These are phyloP conservation scores for Fragaria iinumae DNA, from an alignment of 306 rosid genomes.

Conservation along the genomic window DNA sequence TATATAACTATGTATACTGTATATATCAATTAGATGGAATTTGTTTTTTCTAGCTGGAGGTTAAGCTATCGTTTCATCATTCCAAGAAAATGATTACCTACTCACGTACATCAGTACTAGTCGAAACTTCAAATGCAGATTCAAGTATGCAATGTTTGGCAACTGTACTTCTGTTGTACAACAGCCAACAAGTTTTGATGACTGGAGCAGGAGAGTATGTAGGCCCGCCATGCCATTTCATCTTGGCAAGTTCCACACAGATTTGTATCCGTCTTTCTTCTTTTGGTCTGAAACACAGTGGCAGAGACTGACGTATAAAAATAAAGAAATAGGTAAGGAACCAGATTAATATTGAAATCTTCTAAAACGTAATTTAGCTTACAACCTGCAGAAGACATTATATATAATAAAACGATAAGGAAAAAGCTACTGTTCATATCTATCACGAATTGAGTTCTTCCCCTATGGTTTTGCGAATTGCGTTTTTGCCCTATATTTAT, in stretches of 20 bases:
- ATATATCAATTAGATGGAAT: not conserved
- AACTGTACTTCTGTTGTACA: not conserved
- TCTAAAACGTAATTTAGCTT: not conserved
- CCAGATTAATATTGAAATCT: not conserved
- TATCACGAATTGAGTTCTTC: no score
- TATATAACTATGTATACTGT: no score
- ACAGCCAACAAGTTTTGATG: not conserved
- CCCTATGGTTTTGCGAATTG: no score
- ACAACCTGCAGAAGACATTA: not conserved
- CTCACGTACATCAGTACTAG: no score
- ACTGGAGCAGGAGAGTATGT: not conserved
- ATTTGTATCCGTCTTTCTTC: not conserved
- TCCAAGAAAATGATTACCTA: not conserved
- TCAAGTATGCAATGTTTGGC: not conserved
- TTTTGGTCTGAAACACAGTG: not conserved
- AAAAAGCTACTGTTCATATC: no score
- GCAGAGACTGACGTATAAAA: not conserved
- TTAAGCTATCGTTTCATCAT: not conserved
- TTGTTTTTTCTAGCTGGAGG: not conserved
- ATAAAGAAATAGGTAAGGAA: not conserved
- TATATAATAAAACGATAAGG: no score
- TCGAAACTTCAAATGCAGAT: not conserved
- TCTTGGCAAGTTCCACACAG: not conserved
- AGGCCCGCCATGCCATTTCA: not conserved
- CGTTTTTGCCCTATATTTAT: no score